phyloP scores from a whole-genome alignment of 192 early-diverging fungal genomes.

The Jimgerdemannia lactiflua region DNA sequence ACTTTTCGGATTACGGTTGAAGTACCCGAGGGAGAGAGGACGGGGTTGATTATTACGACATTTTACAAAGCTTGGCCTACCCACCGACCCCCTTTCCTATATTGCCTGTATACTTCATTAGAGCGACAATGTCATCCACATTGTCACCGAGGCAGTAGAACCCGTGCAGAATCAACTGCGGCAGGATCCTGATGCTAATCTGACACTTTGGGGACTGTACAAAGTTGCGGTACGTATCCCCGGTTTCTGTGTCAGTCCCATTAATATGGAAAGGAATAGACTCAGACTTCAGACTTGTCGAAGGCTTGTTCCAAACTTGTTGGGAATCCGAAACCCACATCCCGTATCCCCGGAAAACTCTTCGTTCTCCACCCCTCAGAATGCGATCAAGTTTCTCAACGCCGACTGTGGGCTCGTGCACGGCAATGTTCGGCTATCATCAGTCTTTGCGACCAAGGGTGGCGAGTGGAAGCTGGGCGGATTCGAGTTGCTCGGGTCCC shows the following conservation, averaged over 20 bases:
- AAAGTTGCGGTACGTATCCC: conserved; percentile 72
- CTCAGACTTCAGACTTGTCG: not conserved
- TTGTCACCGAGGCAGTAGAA: conserved; percentile 83
- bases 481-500: conserved; percentile 71
- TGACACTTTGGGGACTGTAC: conserved; percentile 85
- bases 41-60: not conserved
- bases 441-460: conserved; percentile 84
- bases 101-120: conserved; percentile 12
- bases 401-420: conserved; percentile 85
- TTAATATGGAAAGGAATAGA: not conserved
- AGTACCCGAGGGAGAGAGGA: too few species aligned
- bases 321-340: not conserved
- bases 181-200: conserved; percentile 47
- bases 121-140: conserved; percentile 66
- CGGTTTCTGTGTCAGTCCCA: not conserved
- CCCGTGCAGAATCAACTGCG: conserved; percentile 62
- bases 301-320: too few species aligned
- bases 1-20: too few species aligned
- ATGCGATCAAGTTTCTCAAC: conserved; percentile 84
- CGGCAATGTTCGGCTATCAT: conserved; percentile 74
- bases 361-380: conserved; percentile 39
- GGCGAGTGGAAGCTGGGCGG: conserved; percentile 98
- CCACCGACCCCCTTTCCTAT: not conserved
- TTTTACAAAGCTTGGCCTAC: not conserved
- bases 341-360: too few species aligned